Evolutionary conservation across 108 stramenopile species (phyloP), one percentile per base, ranked within the genome.

Genomic region (Nannochloropsis oceanica): DNA sequence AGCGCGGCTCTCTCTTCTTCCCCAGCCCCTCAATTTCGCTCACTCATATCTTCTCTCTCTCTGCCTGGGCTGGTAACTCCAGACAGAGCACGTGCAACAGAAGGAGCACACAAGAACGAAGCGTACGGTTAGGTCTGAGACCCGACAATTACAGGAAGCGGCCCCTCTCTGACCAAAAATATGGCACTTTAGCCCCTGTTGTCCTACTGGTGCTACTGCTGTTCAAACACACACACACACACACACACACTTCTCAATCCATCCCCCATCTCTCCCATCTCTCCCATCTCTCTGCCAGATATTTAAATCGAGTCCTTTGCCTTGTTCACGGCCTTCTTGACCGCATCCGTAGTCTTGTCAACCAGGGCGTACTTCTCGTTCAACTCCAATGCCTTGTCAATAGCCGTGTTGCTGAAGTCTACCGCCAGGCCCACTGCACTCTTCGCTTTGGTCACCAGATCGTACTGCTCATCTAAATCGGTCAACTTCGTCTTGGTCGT

Each of bases 371-470:
- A 81, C 84, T 85, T 80, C 50, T 79, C 24, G 2, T 85, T 80
- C 44, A 85, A 50, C 79, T 85, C 84, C 24, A 80, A 13, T n/a
- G 79, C 50, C 80, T 85, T 85, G 13, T 85, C 79, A 22, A 85
- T 80, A 18, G 84, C 84, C n/a, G 59, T n/a, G 27, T 79, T 27
- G 25, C 13, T 25, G 11, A 85, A 44, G 42, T 27, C 80, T n/a
- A 24, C 79, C 79, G 59, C 27, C 42, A 80, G 27, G 22, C 22
- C 42, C 7, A 26, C 44, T 1, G 27, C 79, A 26, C 27, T 80
- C 79, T 85, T 85, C 2, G 80, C 46, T 25, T 85, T 85, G 79
- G 14, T 42, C 26, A 84, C 44, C 27, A 85, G 79, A 25, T 85
- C 84, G 80, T 80, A 85, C 79, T 85, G 26, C 25, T 85, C n/a